These are phyloP conservation scores for Macadamia integrifolia DNA, from an alignment of 164 flowering plant genomes.

Conservation along the genomic window DNA sequence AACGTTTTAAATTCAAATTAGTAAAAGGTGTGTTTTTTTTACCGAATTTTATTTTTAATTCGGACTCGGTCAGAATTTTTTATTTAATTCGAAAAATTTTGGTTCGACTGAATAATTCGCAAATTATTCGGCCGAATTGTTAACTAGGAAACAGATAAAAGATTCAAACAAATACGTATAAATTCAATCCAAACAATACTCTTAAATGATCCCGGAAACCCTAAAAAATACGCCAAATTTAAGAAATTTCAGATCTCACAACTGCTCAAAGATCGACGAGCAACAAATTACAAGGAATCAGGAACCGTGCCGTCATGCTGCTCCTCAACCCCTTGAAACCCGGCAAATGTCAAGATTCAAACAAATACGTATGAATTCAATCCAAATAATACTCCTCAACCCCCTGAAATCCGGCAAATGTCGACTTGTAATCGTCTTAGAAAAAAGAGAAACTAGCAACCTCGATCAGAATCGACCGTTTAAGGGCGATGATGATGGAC, in stretches of 20 bases:
- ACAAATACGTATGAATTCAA: slow-evolving; percentile 8
- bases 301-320: background rate
- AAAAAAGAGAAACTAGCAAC: slow-evolving; percentile 4
- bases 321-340: slow-evolving; percentile 9
- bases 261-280: slow-evolving; percentile 1
- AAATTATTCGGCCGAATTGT: too few relatives aligned
- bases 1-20: too few relatives aligned
- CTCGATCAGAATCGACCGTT: background rate
- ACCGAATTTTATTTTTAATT: too few relatives aligned
- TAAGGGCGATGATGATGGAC: background rate
- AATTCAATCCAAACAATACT: slow-evolving; percentile 13
- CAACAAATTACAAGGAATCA: background rate
- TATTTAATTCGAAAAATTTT: too few relatives aligned
- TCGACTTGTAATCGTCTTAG: slow-evolving; percentile 5
- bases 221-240: slow-evolving; percentile 20
- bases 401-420: slow-evolving; percentile 16
- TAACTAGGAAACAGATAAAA: too few relatives aligned
- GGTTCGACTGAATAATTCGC: too few relatives aligned
- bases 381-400: slow-evolving; percentile 12
- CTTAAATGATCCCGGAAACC: slow-evolving; percentile 15
- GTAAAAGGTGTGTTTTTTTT: too few relatives aligned
- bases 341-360: slow-evolving; percentile 8
- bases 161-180: background rate
- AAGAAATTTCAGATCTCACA: slow-evolving; percentile 21
- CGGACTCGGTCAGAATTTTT: too few relatives aligned